A percentile compares a stretch with the other conserved stretches of the same genome.
phyloP scores from a whole-genome alignment of 768 basidiomycete genomes.

The Podaxis pistillaris region DNA sequence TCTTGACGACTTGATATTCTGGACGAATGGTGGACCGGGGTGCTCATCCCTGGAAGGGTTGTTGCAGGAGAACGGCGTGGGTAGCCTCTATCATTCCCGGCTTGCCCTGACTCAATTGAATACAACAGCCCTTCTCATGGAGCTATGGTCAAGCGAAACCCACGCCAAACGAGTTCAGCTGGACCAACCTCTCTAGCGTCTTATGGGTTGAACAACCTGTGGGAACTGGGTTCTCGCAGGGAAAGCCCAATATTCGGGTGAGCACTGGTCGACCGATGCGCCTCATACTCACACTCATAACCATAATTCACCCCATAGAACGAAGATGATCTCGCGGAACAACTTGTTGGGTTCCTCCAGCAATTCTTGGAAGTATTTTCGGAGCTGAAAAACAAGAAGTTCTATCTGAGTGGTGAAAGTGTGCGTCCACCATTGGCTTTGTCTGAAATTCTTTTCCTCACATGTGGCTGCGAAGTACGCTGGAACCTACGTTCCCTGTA shows the following conservation, averaged over 20 bases:
- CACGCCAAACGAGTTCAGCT: conserved; percentile 64
- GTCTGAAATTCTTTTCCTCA: background rate
- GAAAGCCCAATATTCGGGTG: conserved; percentile 60
- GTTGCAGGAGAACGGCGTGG: conserved; percentile 73
- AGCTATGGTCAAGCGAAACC: conserved; percentile 60
- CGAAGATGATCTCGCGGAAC: conserved; percentile 46
- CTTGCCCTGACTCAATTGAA: background rate
- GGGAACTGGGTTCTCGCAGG: conserved; percentile 77
- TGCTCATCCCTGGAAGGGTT: conserved; percentile 73
- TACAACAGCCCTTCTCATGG: conserved; percentile 64
- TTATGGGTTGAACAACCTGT: conserved; percentile 80
- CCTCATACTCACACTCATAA: background rate
- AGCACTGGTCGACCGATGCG: conserved; percentile 28
- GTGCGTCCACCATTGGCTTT: conserved; percentile 39
- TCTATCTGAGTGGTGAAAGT: conserved; percentile 73
- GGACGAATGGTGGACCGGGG: conserved; percentile 83
- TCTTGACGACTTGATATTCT: conserved; percentile 72
- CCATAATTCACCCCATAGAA: conserved; percentile 28
- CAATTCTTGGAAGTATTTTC: conserved; percentile 76
- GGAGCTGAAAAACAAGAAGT: conserved; percentile 70
- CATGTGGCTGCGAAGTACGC: conserved; percentile 50
- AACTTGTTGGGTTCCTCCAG: conserved; percentile 60
- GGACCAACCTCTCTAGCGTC: conserved; percentile 78
- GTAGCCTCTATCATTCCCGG: conserved; percentile 20
- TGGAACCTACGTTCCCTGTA: conserved; percentile 58